Conservation (phyloP, 139 green algal species). For the Pleodorina starrii region DNA sequence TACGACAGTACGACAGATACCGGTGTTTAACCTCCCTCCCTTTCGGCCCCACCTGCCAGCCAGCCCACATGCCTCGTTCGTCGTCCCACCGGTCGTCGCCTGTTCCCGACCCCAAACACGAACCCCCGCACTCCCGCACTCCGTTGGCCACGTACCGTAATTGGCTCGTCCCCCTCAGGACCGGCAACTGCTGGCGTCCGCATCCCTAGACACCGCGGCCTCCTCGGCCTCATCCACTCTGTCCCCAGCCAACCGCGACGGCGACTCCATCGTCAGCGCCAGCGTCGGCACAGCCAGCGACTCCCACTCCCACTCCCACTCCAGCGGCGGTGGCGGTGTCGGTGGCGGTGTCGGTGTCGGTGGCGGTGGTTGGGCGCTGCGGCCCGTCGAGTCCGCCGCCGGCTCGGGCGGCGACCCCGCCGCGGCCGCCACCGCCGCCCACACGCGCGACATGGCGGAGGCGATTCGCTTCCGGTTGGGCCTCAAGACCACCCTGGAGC, state of each 20-base stretch:
- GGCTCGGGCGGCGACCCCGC: background rate
- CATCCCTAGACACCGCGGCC: background rate
- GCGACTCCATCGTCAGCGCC: background rate
- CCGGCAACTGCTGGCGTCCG: background rate
- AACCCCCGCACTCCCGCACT: too few relatives aligned
- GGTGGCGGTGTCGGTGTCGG: background rate
- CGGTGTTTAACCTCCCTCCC: too few relatives aligned
- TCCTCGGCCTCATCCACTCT: constrained; percentile 7
- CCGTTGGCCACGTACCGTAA: too few relatives aligned
- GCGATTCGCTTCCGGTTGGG: constrained; percentile 33
- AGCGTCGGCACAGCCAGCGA: background rate
- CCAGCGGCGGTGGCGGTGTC: background rate
- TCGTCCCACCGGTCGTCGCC: too few relatives aligned
- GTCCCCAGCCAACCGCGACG: background rate
- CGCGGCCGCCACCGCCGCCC: background rate
- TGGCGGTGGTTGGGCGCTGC: background rate
- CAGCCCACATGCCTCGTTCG: too few relatives aligned
- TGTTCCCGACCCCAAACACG: too few relatives aligned
- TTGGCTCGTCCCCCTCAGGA: background rate
- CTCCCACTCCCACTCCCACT: too few relatives aligned
- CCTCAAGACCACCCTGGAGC: constrained; percentile 34
- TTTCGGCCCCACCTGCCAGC: too few relatives aligned
- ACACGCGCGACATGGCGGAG: constrained; percentile 16
- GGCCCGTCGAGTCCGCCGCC: background rate
- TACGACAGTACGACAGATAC: background rate